Percentiles rank a stretch among this genome's conserved stretches.
phyloP scores from a whole-genome alignment of 306 rosid species.

The Vigna hirtella region DNA sequence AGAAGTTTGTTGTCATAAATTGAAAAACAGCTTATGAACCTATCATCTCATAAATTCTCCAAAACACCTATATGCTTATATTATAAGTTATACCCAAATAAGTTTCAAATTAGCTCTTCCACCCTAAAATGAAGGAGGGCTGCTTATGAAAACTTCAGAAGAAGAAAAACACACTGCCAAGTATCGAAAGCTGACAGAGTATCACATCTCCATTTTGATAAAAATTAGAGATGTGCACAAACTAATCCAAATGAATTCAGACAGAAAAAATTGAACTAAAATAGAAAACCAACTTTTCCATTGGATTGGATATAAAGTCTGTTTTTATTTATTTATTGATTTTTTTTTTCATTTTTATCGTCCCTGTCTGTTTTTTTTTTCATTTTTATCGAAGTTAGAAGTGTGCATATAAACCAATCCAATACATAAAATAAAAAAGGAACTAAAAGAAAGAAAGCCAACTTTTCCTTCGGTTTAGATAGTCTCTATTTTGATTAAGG shows the following conservation, averaged over 20 bases:
- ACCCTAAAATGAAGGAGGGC: background rate
- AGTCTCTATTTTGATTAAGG: background rate
- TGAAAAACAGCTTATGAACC: background rate
- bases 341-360: background rate
- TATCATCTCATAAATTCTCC: background rate
- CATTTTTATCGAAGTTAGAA: background rate
- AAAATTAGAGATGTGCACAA: background rate
- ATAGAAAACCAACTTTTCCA: background rate
- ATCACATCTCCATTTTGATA: conserved; percentile 6
- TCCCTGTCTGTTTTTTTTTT: background rate
- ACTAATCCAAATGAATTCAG: background rate
- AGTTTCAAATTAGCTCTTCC: background rate
- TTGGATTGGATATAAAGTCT: background rate
- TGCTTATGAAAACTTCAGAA: background rate
- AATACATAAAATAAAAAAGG: background rate
- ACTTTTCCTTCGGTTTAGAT: background rate
- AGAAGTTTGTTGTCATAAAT: background rate
- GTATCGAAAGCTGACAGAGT: background rate
- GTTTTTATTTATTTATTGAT: too few relatives aligned
- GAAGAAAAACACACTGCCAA: conserved; percentile 24
- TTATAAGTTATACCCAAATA: background rate
- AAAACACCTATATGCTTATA: background rate
- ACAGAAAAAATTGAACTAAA: too few relatives aligned
- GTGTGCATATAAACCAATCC: background rate
- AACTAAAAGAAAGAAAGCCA: background rate